These are phyloP conservation scores for Acanthochlamys bracteata DNA, from an alignment of 106 monocot genomes.

Conservation along the genomic window DNA sequence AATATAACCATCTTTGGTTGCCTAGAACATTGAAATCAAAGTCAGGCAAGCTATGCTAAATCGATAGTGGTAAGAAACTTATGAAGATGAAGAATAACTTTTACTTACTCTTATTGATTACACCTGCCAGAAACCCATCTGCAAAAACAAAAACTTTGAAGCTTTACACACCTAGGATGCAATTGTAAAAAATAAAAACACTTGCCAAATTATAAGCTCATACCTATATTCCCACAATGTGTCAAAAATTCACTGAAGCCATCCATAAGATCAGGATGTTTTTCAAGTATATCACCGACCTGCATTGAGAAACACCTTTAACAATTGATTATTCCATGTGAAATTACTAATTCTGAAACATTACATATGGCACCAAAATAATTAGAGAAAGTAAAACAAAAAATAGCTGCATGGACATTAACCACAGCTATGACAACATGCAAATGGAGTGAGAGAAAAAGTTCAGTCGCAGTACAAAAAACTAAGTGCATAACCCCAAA, in stretches of 20 bases:
- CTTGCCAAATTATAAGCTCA: neutral
- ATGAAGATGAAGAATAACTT: constrained; percentile 8
- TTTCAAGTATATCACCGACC: constrained; percentile 74
- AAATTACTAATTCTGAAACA: neutral
- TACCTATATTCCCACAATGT: constrained; percentile 79
- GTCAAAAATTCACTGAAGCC: constrained; percentile 76
- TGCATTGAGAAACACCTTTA: constrained; percentile 18
- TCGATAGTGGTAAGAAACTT: neutral
- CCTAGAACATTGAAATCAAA: neutral
- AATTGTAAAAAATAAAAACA: neutral
- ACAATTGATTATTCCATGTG: neutral
- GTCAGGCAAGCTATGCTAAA: neutral
- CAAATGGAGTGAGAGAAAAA: too few species aligned
- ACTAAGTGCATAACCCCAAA: too few species aligned
- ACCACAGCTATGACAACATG: too few species aligned
- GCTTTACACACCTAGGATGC: neutral
- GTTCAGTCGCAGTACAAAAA: too few species aligned
- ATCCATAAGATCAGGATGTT: constrained; percentile 80
- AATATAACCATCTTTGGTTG: neutral
- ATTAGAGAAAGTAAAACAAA: neutral
- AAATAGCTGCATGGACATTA: neutral
- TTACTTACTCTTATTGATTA: constrained; percentile 69
- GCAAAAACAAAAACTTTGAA: constrained; percentile 9
- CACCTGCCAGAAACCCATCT: constrained; percentile 75
- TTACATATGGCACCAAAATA: neutral